These are phyloP conservation scores for Trametes cubensis DNA, from an alignment of 768 basidiomycete species.

Conservation along the genomic window DNA sequence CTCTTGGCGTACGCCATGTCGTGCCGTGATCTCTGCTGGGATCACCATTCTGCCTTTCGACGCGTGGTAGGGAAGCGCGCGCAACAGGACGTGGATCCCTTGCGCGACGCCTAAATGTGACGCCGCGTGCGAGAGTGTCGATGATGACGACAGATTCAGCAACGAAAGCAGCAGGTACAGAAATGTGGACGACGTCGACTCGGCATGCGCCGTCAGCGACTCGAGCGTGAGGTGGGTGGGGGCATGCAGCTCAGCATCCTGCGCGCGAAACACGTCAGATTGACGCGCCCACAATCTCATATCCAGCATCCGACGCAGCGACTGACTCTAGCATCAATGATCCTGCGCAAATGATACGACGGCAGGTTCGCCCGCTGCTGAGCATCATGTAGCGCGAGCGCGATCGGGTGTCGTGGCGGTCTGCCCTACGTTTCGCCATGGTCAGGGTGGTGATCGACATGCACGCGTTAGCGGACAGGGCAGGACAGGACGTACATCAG, in stretches of 20 bases:
- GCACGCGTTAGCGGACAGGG: background rate
- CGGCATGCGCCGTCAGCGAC: slow-evolving; percentile 71
- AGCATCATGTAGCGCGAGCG: slow-evolving; percentile 67
- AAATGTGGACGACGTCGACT: slow-evolving; percentile 78
- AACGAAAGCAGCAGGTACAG: slow-evolving; percentile 77
- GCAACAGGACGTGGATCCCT: slow-evolving; percentile 69
- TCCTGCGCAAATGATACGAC: slow-evolving; percentile 78
- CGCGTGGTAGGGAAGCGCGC: slow-evolving; percentile 78
- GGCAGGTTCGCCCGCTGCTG: slow-evolving; percentile 54
- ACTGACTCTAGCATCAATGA: slow-evolving; percentile 82
- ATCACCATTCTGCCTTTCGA: slow-evolving; percentile 72
- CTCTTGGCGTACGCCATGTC: slow-evolving; percentile 77
- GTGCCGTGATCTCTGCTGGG: slow-evolving; percentile 80
- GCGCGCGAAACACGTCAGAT: slow-evolving; percentile 15
- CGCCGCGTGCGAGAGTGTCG: slow-evolving; percentile 68
- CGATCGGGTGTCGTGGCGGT: slow-evolving; percentile 81
- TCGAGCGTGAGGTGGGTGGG: slow-evolving; percentile 69
- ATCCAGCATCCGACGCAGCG: slow-evolving; percentile 6
- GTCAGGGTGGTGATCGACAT: slow-evolving; percentile 11
- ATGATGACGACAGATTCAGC: slow-evolving; percentile 55
- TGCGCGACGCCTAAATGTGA: slow-evolving; percentile 82
- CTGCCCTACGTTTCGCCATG: slow-evolving; percentile 52
- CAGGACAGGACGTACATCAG: slow-evolving; percentile 50
- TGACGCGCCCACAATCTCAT: slow-evolving; percentile 17
- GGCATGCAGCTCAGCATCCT: slow-evolving; percentile 48